A percentile compares a stretch with the other conserved stretches of the same genome.
Evolutionary conservation across 2,329 filamentous ascomycete genomes (phyloP).

Genomic region (Paradendryphiella salina): DNA sequence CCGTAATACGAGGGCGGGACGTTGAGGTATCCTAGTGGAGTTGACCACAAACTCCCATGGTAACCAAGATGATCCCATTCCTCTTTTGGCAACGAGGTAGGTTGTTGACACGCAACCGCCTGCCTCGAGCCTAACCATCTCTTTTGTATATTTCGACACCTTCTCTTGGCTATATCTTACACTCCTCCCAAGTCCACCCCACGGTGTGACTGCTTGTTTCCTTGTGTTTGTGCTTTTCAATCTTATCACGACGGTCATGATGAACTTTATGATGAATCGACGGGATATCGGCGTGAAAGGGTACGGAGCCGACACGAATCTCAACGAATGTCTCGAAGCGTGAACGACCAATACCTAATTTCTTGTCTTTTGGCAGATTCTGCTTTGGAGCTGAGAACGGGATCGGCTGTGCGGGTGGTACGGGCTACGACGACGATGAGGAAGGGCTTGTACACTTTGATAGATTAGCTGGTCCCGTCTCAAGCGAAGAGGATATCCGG

Average conservation of each 20-base stretch:
- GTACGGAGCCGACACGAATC: constrained; percentile 23
- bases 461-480: constrained; percentile 19
- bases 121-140: constrained; percentile 17
- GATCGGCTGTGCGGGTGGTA: constrained; percentile 9
- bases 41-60: neutral
- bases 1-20: constrained; percentile 25
- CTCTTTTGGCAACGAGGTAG: neutral
- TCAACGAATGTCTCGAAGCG: constrained; percentile 27
- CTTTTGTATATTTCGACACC: constrained; percentile 34
- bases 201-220: constrained; percentile 24
- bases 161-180: constrained; percentile 25
- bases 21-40: constrained; percentile 4
- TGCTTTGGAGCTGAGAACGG: constrained; percentile 16
- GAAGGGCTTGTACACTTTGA: constrained; percentile 14
- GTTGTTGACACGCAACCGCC: neutral
- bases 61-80: neutral
- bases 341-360: constrained; percentile 28
- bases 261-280: constrained; percentile 27
- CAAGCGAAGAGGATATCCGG: constrained; percentile 12
- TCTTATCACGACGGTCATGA: constrained; percentile 36
- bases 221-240: constrained; percentile 17
- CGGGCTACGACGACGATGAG: constrained; percentile 5
- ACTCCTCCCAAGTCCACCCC: constrained; percentile 22
- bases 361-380: constrained; percentile 21
- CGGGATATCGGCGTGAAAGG: constrained; percentile 15